phyloP scores from a whole-genome alignment of 1,139 yeast genomes.

The Geotrichum cucujoidarum region DNA sequence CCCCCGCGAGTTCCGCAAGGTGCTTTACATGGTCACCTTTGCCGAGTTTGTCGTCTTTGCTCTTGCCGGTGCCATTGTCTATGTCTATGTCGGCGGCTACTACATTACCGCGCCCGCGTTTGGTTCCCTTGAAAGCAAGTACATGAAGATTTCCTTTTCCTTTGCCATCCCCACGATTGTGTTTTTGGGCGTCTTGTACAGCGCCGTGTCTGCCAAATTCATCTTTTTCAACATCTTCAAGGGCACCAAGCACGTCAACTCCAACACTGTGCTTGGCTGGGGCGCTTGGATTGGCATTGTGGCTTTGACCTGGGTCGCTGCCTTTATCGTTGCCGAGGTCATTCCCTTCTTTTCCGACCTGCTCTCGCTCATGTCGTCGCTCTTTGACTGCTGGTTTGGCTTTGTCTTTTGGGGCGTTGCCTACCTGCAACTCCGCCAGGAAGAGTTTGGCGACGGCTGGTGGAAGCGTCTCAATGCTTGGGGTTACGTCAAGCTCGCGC shows the following conservation, averaged over 20 bases:
- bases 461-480: conserved; percentile 27
- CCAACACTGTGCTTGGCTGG: conserved; percentile 53
- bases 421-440: conserved; percentile 39
- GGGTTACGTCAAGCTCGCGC: conserved; percentile 32
- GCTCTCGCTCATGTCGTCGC: conserved; percentile 55
- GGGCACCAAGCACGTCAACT: conserved; percentile 43
- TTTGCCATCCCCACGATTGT: conserved; percentile 57
- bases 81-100: conserved; percentile 53
- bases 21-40: conserved; percentile 48
- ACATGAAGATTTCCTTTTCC: conserved; percentile 53
- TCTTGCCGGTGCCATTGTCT: conserved; percentile 52
- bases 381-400: conserved; percentile 63
- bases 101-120: conserved; percentile 58
- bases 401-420: conserved; percentile 66
- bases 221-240: conserved; percentile 46
- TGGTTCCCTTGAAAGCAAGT: conserved; percentile 46
- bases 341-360: conserved; percentile 60
- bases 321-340: conserved; percentile 56
- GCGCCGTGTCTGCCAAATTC: conserved; percentile 52
- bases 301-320: conserved; percentile 46
- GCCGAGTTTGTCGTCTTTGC: conserved; percentile 49
- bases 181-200: conserved; percentile 53
- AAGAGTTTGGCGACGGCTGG: conserved; percentile 32
- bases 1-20: conserved; percentile 56
- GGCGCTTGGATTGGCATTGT: conserved; percentile 46